Percentiles rank a stretch among this genome's conserved stretches.
Evolutionary conservation across 768 basidiomycete species (phyloP).

Genomic region (Suillus brevipes): DNA sequence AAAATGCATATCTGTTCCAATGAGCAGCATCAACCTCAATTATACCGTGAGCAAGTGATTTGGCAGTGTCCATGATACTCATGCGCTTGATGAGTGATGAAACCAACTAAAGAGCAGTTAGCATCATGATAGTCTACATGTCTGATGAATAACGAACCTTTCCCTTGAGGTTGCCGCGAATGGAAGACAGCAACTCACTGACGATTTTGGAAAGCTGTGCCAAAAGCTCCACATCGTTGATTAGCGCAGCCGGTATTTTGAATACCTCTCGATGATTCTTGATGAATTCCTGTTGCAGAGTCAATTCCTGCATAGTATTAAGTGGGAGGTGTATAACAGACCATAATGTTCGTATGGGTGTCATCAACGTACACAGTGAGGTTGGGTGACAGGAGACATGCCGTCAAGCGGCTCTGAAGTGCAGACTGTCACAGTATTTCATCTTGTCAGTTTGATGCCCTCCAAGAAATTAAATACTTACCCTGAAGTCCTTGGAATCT

Average conservation of each 20-base stretch:
- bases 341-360: conserved; percentile 5
- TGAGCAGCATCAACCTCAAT: conserved; percentile 11
- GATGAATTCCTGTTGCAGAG: conserved; percentile 1
- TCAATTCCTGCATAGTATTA: background rate
- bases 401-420: background rate
- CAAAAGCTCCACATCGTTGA: conserved; percentile 1
- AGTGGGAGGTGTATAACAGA: background rate
- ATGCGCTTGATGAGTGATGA: background rate
- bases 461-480: background rate
- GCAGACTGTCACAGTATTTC: background rate
- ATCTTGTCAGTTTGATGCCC: background rate
- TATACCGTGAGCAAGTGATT: background rate
- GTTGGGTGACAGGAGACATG: conserved; percentile 6
- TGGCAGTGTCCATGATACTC: conserved; percentile 7
- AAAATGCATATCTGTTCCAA: conserved; percentile 8
- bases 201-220: conserved; percentile 4
- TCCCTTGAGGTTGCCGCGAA: conserved; percentile 5
- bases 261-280: conserved; percentile 5
- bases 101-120: background rate
- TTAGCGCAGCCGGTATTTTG: background rate
- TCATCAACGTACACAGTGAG: conserved; percentile 2
- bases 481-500: background rate
- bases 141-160: background rate
- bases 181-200: background rate
- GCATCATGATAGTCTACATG: background rate